Base-by-base conservation (phyloP, 441 rosid species). In the Codiaeum variegatum region DNA sequence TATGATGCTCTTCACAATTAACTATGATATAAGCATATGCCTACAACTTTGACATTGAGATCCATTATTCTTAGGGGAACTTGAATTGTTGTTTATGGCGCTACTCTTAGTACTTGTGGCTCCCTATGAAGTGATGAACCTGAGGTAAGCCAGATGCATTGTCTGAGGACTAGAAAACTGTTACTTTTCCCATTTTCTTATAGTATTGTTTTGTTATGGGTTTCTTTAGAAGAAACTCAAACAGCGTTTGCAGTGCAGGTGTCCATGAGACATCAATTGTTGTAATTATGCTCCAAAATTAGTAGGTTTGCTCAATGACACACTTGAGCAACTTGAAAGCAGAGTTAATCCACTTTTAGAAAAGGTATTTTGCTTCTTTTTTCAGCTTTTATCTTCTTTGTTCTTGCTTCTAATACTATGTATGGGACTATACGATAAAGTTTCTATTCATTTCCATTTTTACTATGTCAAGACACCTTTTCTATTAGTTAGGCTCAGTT, bases 231-330 rank as follows among this genome's bases (percentile, higher is more conserved):
- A n/a, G n/a, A n/a, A n/a, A n/a, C n/a, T n/a, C n/a, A n/a, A n/a
- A n/a, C n/a, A n/a, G n/a, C n/a, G n/a, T n/a, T n/a, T n/a, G n/a
- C n/a, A n/a, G n/a, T n/a, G n/a, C n/a, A n/a, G n/a, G n/a, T n/a
- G n/a, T n/a, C n/a, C n/a, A n/a, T n/a, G n/a, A n/a, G n/a, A n/a
- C n/a, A n/a, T n/a, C n/a, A n/a, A n/a, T n/a, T n/a, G n/a, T n/a
- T n/a, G n/a, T n/a, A n/a, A n/a, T n/a, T n/a, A n/a, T 85, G 97
- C 97, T 56, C 98, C 99, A 44, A 98, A 94, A 73, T 80, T 92
- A 72, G 88, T 91, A 62, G 92, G 90, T 77, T 85, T 94, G 76
- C 86, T 90, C 73, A 85, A 88, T 44, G 86, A 82, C 78, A 82
- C 98, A 46, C 75, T 85, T 36, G 86, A 86, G 34, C 83, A 90